phyloP scores from a whole-genome alignment of 306 rosid genomes.

The Betula pendula region DNA sequence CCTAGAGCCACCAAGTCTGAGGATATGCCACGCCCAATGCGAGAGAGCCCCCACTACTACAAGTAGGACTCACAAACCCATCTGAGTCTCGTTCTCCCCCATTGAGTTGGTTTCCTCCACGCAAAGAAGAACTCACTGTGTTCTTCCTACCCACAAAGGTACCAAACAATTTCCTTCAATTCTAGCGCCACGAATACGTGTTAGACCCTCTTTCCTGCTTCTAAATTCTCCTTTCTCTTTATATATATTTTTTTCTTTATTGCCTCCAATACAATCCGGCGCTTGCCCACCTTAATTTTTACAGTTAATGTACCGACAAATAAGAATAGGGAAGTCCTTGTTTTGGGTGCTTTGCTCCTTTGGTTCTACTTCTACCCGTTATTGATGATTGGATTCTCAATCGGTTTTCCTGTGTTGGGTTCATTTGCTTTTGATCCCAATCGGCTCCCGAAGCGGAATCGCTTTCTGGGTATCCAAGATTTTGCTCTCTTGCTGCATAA shows the following conservation, averaged over 20 bases:
- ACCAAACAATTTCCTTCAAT: slow-evolving; percentile 38
- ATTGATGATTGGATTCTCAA: slow-evolving; percentile 27
- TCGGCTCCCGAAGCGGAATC: slow-evolving; percentile 31
- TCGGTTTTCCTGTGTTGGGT: slow-evolving; percentile 26
- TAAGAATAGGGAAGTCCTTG: slow-evolving; percentile 10
- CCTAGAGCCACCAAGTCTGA: neutral
- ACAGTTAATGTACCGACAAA: slow-evolving; percentile 36
- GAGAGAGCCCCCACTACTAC: neutral
- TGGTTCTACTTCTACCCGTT: slow-evolving; percentile 17
- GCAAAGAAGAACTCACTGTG: slow-evolving; percentile 40
- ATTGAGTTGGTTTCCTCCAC: slow-evolving; percentile 57
- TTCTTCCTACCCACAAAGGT: slow-evolving; percentile 32
- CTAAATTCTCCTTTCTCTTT: neutral
- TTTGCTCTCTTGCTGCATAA: slow-evolving; percentile 13
- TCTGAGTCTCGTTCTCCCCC: neutral
- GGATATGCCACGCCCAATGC: neutral
- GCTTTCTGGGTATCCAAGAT: slow-evolving; percentile 32
- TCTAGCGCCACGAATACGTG: slow-evolving; percentile 9
- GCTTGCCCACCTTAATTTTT: slow-evolving; percentile 16
- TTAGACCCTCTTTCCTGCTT: neutral
- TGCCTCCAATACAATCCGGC: slow-evolving; percentile 10
- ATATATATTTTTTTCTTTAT: neutral
- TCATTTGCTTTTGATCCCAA: slow-evolving; percentile 35
- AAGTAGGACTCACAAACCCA: neutral
- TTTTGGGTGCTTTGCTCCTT: slow-evolving; percentile 19